Evolutionary conservation across 2,329 filamentous ascomycete genomes (phyloP).

Genomic region (Botrytis tulipae): DNA sequence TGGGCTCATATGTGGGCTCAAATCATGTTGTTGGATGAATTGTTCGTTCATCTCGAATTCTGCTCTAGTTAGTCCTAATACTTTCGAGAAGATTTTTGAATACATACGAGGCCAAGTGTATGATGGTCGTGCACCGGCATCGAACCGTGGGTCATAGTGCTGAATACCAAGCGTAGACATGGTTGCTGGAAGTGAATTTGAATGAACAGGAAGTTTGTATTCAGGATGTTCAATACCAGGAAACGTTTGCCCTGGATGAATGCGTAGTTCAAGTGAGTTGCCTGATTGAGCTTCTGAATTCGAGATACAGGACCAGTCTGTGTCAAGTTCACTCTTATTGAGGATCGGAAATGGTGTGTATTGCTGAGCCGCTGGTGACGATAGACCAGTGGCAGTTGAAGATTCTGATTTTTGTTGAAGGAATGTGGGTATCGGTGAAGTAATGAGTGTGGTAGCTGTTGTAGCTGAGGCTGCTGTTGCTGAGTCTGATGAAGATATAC

Average conservation of each 20-base stretch:
- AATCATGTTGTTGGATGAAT: constrained; percentile 32
- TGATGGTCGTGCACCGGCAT: constrained; percentile 33
- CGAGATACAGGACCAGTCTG: constrained; percentile 35
- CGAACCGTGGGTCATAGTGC: constrained; percentile 37
- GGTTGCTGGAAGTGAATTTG: constrained; percentile 22
- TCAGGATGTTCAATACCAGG: constrained; percentile 24
- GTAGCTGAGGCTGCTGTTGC: constrained; percentile 27
- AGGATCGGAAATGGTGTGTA: constrained; percentile 35
- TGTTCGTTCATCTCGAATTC: constrained; percentile 38
- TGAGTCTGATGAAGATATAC: constrained; percentile 28
- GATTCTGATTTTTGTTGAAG: constrained; percentile 11
- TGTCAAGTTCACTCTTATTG: constrained; percentile 33
- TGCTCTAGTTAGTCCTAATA: constrained; percentile 28
- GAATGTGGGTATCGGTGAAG: constrained; percentile 19
- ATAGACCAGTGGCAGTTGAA: constrained; percentile 20
- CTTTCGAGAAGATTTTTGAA: not conserved
- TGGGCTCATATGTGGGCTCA: constrained; percentile 27
- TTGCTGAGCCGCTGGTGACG: constrained; percentile 30
- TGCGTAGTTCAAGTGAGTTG: constrained; percentile 30
- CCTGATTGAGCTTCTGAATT: constrained; percentile 32
- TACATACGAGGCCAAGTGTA: constrained; percentile 39
- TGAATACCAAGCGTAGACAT: constrained; percentile 37
- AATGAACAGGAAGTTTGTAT: constrained; percentile 25
- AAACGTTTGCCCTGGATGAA: constrained; percentile 33
- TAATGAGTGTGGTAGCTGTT: constrained; percentile 20